phyloP scores from a whole-genome alignment of 2,329 filamentous ascomycete species.

The Ceratocystis papillata region DNA sequence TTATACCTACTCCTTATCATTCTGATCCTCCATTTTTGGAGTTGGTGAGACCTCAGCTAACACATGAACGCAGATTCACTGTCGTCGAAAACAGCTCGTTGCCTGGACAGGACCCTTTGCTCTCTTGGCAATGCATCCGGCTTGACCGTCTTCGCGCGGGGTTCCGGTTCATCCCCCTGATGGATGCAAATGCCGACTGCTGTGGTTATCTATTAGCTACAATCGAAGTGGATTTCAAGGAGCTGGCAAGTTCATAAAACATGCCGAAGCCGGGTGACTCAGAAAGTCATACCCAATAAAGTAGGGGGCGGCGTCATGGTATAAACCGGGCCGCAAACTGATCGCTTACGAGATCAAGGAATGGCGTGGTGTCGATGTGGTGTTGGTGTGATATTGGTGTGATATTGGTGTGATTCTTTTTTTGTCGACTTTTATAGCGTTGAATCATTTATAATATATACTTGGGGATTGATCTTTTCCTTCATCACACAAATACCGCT shows the following conservation, averaged over 20 bases:
- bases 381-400: background rate
- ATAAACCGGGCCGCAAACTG: too few species aligned
- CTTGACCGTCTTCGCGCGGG: constrained; percentile 47
- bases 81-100: constrained; percentile 40
- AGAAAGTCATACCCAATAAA: background rate
- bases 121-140: constrained; percentile 50
- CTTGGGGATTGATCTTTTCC: background rate
- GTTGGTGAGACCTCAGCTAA: background rate
- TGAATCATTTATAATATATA: background rate
- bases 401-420: background rate
- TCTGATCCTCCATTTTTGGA: too few species aligned
- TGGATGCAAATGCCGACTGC: constrained; percentile 37
- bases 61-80: constrained; percentile 38
- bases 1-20: too few species aligned
- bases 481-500: background rate
- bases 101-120: constrained; percentile 32
- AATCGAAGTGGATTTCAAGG: constrained; percentile 38
- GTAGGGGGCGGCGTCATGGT: background rate
- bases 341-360: background rate
- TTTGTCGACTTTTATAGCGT: background rate
- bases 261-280: background rate
- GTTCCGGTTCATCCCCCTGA: constrained; percentile 45
- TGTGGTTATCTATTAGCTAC: constrained; percentile 43
- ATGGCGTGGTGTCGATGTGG: background rate
- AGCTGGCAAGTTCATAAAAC: background rate